These are phyloP conservation scores for Fraxinus sp. DNA, from an alignment of 305 asterid species.

Conservation along the genomic window DNA sequence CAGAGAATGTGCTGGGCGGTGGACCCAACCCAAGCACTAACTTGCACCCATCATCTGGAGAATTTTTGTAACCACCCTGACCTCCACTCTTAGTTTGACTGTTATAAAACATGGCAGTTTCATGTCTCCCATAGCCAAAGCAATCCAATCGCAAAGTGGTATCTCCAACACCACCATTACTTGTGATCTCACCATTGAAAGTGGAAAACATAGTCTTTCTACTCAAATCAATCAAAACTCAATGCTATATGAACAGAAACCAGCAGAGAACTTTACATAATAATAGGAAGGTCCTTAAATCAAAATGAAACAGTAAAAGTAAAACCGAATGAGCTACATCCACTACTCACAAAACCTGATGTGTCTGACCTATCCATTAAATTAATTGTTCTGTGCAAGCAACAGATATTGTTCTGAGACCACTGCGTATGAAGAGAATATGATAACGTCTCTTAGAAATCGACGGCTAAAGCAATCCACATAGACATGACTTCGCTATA, in stretches of 20 bases:
- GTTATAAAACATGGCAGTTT: slow-evolving; percentile 30
- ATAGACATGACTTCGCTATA: slow-evolving; percentile 13
- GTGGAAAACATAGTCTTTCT: slow-evolving; percentile 40
- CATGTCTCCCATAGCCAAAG: slow-evolving; percentile 58
- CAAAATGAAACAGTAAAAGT: slow-evolving; percentile 39
- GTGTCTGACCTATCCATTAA: slow-evolving; percentile 86
- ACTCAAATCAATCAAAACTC: slow-evolving; percentile 28
- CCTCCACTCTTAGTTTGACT: slow-evolving; percentile 31
- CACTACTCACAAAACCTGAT: slow-evolving; percentile 92
- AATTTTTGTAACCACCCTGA: slow-evolving; percentile 29
- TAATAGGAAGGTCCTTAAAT: slow-evolving; percentile 34
- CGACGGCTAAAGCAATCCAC: not conserved
- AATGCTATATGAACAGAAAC: slow-evolving; percentile 16
- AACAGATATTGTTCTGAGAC: not conserved
- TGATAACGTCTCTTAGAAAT: slow-evolving; percentile 16
- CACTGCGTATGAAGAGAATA: slow-evolving; percentile 13
- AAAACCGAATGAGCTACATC: slow-evolving; percentile 43
- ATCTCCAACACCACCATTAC: slow-evolving; percentile 47
- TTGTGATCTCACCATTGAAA: slow-evolving; percentile 42
- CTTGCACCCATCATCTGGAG: slow-evolving; percentile 78
- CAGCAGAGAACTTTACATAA: slow-evolving; percentile 23
- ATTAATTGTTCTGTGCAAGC: slow-evolving; percentile 22
- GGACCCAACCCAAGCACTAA: slow-evolving; percentile 96
- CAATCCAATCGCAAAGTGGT: slow-evolving; percentile 76
- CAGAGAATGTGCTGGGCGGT: slow-evolving; percentile 58